Evolutionary conservation across 257 asterid genomes (phyloP).

Genomic region (Nicotiana noctiflora): DNA sequence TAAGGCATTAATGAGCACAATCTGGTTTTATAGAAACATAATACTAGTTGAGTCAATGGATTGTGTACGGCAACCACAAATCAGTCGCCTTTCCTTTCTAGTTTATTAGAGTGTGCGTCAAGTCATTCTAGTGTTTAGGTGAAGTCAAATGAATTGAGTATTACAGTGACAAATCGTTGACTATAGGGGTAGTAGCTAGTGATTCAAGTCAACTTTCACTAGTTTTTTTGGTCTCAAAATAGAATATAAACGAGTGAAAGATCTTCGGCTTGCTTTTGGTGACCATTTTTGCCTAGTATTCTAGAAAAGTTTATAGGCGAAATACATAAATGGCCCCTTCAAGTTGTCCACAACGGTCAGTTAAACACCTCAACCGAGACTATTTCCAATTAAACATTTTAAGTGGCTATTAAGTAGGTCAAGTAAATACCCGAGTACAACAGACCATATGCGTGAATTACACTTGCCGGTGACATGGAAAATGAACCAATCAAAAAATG

Average conservation of each 20-base stretch:
- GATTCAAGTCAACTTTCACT: neutral
- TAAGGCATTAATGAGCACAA: neutral
- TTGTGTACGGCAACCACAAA: neutral
- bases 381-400: no score
- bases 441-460: no score
- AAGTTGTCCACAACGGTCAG: no score
- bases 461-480: no score
- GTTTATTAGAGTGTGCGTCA: neutral
- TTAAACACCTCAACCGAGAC: no score
- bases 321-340: no score
- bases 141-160: neutral
- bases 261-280: neutral
- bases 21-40: neutral
- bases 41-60: neutral
- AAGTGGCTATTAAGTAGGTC: no score
- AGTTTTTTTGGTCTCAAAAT: neutral
- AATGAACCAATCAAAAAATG: no score
- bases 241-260: neutral
- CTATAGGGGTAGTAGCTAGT: neutral
- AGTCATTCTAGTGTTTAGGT: neutral
- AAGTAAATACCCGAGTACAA: no score
- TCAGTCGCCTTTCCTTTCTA: neutral
- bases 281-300: neutral
- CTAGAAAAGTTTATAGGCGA: neutral
- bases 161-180: neutral